Conservation (phyloP, 2,329 filamentous ascomycete genomes). For the Penicillium nordicum region DNA sequence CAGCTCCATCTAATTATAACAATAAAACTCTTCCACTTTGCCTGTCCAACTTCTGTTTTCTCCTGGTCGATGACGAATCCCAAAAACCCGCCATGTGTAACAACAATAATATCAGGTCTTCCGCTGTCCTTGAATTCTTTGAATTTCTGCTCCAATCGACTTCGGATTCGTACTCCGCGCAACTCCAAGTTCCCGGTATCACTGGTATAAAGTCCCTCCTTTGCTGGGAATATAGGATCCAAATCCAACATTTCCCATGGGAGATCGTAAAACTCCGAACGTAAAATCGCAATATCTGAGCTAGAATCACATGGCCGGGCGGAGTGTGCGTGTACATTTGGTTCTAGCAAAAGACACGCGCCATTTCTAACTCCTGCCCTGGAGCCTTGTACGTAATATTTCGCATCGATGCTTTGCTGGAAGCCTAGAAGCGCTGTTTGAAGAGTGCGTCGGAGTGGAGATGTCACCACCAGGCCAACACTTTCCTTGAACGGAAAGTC, state of each 20-base stretch:
- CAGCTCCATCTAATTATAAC: not conserved
- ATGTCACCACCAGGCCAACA: not conserved
- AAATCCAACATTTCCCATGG: conserved; percentile 7
- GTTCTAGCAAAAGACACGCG: conserved; percentile 2
- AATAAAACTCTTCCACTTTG: conserved; percentile 1
- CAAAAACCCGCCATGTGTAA: conserved; percentile 14
- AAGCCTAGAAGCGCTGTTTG: conserved; percentile 7
- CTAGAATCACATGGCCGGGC: conserved; percentile 15
- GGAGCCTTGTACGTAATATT: not conserved
- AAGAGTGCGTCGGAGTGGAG: conserved; percentile 1
- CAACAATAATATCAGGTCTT: conserved; percentile 12
- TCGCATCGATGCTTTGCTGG: not conserved
- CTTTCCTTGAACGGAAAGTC: not conserved
- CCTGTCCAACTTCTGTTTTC: not conserved
- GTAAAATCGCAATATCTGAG: conserved; percentile 6
- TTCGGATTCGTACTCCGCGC: conserved; percentile 1
- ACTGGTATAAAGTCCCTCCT: conserved; percentile 5
- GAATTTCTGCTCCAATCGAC: not conserved
- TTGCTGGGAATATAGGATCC: conserved; percentile 6
- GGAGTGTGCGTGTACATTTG: conserved; percentile 15
- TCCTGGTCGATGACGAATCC: not conserved
- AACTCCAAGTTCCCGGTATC: not conserved
- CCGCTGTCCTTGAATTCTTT: not conserved
- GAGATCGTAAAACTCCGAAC: conserved; percentile 8
- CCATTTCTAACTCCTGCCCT: not conserved